Evolutionary conservation across 1,284 basidiomycete genomes (phyloP), one percentile per base, ranked within the genome.

Genomic region (Moesziomyces antarcticus): DNA sequence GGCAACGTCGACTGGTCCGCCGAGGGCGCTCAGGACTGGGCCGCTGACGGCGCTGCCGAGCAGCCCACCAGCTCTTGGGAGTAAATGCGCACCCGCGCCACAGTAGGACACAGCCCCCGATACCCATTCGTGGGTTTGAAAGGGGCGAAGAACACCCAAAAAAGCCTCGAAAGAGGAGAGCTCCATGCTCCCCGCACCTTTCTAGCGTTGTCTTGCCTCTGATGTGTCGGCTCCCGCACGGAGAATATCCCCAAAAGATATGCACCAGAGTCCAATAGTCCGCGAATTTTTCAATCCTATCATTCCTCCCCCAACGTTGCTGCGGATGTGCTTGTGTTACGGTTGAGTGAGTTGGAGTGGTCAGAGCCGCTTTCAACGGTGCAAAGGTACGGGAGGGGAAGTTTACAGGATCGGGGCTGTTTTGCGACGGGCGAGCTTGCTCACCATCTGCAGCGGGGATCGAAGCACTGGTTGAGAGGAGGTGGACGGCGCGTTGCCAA

Each of bases 1-100:
- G 74, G 73, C 60, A 89, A 88, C 68, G 89, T 94, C 80, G 93
- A 94, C 87, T 94, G 93, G 93, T 86, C 91, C 75, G 91, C 84
- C 56, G 84, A 84, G 90, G 61, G 73, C 58, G 75, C 74, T 57
- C 78, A 83, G 79, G 74, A 83, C 82, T 84, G 82, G 80, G 84
- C 82, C 60, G 84, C 82, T 58, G 84, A 84, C 59, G 73, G 67
- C 48, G 73, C 73, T 50, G 60, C 59, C 56, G 64, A 71, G 50
- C 67, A 62, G 56, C 47, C 73, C 27, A 53, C 71, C 62, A 68
- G 53, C 60, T 61, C 73, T 33, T 75, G 73, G 73, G 73, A 75
- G 48, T 75, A 75, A 75, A 52, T 41, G 35, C 18, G 33, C 30
- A 33, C 35, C 16, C 30, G n/a, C 16, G 3, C 25, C 14, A 42